Base-by-base conservation (phyloP, 345 rosid genomes). In the Eutrema heterophyllum region DNA sequence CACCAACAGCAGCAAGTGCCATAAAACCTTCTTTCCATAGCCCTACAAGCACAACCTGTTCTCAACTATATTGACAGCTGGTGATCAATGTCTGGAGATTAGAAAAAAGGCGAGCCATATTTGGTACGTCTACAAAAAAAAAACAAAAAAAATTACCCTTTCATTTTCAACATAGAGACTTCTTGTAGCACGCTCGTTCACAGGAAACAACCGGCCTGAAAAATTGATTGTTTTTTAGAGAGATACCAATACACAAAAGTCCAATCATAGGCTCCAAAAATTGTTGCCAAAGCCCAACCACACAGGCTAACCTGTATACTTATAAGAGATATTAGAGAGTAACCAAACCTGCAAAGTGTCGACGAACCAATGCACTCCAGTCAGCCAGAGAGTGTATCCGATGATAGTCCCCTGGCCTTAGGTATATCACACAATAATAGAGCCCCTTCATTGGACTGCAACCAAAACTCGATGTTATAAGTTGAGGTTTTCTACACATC, bases 21-120 rank as follows among this genome's bases (percentile, higher is more conserved):
- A 95, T 83, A 76, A 80, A 89, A 30, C 99, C 97, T 82, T 86
- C 84, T 81, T 86, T 83, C 99, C 97, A 92, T 39, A 59, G n/a
- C 80, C 99, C 99, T 81, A 88, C 97, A 56, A 95, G 97, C 50
- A 95, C 97, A 75, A 95, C 97, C 99, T 95, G 82, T 48, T 53
- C 35, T 59, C 78, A 77, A 49, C 55, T 6, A 29, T 7, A 59
- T 72, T 51, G 32, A 40, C 52, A 56, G 56, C 30, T 58, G 46
- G 61, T 43, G 29, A 72, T 72, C 59, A 72, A 6, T 43, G 68
- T 40, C 56, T 32, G 40, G 12, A 65, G 24, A 62, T 7, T 2
- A 57, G 29, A 52, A 4, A 24, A 40, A 1, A 9, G 4, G 7
- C 10, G 7, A 32, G 12, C 61, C 43, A 62, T 52, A 61, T 36